A percentile compares a stretch with the other conserved stretches of the same genome.
These are phyloP conservation scores for Pisolithus marmoratus DNA, from an alignment of 768 basidiomycete genomes.

Conservation along the genomic window DNA sequence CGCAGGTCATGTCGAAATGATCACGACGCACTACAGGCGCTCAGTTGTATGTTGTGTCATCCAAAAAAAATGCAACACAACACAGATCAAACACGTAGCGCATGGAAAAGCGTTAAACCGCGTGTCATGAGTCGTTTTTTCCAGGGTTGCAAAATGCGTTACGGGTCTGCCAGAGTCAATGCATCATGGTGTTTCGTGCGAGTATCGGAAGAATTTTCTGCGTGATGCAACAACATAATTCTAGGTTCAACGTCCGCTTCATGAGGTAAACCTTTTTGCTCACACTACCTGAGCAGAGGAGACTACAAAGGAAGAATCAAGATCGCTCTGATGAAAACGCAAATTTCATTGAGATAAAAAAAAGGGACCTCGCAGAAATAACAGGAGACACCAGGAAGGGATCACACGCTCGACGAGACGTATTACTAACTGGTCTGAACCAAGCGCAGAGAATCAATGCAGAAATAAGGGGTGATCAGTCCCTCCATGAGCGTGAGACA, in stretches of 20 bases:
- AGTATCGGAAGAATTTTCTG: not conserved
- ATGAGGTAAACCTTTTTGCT: not conserved
- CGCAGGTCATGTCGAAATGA: not conserved
- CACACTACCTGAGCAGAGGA: not conserved
- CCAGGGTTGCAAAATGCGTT: not conserved
- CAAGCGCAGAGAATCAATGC: constrained; percentile 19
- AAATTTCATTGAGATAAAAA: constrained; percentile 1
- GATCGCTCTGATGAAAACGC: constrained; percentile 14
- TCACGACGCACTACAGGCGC: not conserved
- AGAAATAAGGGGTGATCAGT: constrained; percentile 15
- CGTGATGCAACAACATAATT: not conserved
- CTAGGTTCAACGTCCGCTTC: not conserved
- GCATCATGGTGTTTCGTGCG: not conserved
- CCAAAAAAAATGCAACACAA: not conserved
- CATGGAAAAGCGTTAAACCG: not conserved
- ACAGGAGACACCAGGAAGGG: constrained; percentile 20
- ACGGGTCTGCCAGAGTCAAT: not conserved
- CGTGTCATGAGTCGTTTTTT: not conserved
- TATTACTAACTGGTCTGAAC: constrained; percentile 26
- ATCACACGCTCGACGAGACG: constrained; percentile 11
- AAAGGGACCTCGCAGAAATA: constrained; percentile 30
- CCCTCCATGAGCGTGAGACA: constrained; percentile 30
- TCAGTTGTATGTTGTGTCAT: not conserved
- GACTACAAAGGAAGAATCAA: constrained; percentile 6
- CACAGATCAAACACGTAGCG: constrained; percentile 1